A percentile compares a stretch with the other conserved stretches of the same genome.
Evolutionary conservation across 441 rosid genomes (phyloP).

Genomic region (Theobroma grandiflorum): DNA sequence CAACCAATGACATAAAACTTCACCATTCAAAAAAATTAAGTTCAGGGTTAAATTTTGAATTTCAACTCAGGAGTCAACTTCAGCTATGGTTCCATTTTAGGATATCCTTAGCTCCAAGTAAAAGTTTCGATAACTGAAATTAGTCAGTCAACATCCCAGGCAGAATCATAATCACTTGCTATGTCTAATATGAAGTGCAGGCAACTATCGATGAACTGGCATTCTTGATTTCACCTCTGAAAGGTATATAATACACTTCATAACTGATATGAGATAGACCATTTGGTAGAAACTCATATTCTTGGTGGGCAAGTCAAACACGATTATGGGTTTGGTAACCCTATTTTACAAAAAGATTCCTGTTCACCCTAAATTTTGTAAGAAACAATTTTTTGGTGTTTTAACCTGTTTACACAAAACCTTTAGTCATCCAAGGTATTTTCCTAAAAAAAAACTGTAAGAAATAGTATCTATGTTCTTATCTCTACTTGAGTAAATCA

Average conservation of each 20-base stretch:
- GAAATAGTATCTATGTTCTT: not conserved
- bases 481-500: constrained; percentile 8
- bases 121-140: constrained; percentile 14
- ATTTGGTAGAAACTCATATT: not conserved
- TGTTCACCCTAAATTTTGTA: constrained; percentile 3
- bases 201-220: not conserved
- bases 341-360: not conserved
- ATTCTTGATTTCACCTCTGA: not conserved
- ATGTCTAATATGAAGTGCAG: not conserved
- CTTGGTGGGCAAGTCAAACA: constrained; percentile 9
- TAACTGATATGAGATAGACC: constrained; percentile 14
- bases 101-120: not conserved
- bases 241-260: not conserved
- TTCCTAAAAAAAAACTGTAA: not conserved
- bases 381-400: constrained; percentile 6
- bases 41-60: constrained; percentile 10
- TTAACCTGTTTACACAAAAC: constrained; percentile 12
- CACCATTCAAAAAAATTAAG: not conserved
- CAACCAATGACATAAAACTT: constrained; percentile 16
- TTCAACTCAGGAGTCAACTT: constrained; percentile 19
- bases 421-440: not conserved
- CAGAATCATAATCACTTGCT: not conserved
- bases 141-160: not conserved
- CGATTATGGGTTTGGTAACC: not conserved
- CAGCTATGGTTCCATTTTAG: not conserved